Evolutionary conservation across 345 rosid species (phyloP), one percentile per base, ranked within the genome.

Genomic region (Chamaenerion angustifolium): DNA sequence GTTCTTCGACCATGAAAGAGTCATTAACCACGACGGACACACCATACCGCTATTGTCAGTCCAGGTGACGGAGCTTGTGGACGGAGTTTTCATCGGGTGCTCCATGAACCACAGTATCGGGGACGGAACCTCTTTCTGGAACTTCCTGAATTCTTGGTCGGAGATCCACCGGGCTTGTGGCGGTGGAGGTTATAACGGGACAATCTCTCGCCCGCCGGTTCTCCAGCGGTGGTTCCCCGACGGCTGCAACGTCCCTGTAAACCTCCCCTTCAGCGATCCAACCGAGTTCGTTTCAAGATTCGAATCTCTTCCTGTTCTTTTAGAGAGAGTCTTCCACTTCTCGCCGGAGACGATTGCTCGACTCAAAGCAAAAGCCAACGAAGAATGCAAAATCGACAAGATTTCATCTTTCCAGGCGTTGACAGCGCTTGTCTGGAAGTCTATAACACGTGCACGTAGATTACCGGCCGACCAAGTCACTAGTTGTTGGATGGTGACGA

Each of bases 381-480:
- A 65, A 10, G 69, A 69, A 47, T 54, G 48, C 13, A 61, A 67
- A 17, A 77, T 81, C 23, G 63, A 12, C 31, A 63, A 74, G 11
- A 80, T 89, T 12, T 89, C 95, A 0, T 85, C 95, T 16, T 85
- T 78, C 35, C 95, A 85, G 45, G 64, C 89, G 0, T 35, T 89
- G 42, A 75, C 80, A 4, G 85, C 89, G 0, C 60, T 80, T 14
- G 53, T 78, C 13, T 85, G 93, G 95, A 72, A 76, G 51, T 72
- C 76, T 53, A 71, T 85, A 57, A 82, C 72, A 2, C 66, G 75
- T 10, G 65, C 69, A 0, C 63, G 95, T 12, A 42, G 31, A 16
- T 62, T 76, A 14, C 79, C 77, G 0, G 12, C 2, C 0, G 76
- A 61, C 10, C 69, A 45, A 61, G 60, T 31, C 44, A 75, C 79